Base-by-base conservation (phyloP, 805 yeast species). In the Lipomyces kockii region DNA sequence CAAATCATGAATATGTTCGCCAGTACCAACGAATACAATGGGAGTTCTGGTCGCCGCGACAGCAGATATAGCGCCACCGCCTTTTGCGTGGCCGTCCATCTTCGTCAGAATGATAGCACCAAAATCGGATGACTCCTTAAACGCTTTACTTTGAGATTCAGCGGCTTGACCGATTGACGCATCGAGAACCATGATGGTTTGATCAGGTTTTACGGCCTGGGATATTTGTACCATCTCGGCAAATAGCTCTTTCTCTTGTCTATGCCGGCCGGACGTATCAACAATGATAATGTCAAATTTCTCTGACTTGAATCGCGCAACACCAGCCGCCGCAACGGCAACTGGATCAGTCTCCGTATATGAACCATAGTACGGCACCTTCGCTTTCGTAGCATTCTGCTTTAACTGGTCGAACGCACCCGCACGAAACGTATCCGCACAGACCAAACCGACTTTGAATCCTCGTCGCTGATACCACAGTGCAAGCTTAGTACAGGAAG, bases 31-130 rank as follows among this genome's bases (percentile, higher is more conserved):
- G 76, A 94, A 94, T 8, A 90, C 91, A 73, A 94, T 89, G 7
- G 99, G 99, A 0, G 98, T 95, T 64, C 90, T 84, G 2, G 98
- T 94, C 2, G 97, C 95, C 1, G 99, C 99, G 63, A 94, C 98
- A n/a, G 99, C 99, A 52, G 97, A 92, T 63, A 94, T 93, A 37
- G 99, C 99, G 83, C 99, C 99, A 81, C 99, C 99, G 78, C 99
- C 99, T 80, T 90, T 94, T 51, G 98, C 99, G 76, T 95, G 98
- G 62, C 98, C 98, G 80, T 94, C 99, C 96, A 94, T 88, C 78
- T 94, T 94, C 27, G 99, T 94, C 76, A 94, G 84, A 67, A 94
- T 89, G 71, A 94, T 94, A 32, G 98, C 92, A 74, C 99, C 99
- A 76, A 95, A 95, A 76, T 94, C 88, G 3, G 97, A 83, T 39